phyloP scores from a whole-genome alignment of 345 rosid species.

The Toxicodendron radicans region DNA sequence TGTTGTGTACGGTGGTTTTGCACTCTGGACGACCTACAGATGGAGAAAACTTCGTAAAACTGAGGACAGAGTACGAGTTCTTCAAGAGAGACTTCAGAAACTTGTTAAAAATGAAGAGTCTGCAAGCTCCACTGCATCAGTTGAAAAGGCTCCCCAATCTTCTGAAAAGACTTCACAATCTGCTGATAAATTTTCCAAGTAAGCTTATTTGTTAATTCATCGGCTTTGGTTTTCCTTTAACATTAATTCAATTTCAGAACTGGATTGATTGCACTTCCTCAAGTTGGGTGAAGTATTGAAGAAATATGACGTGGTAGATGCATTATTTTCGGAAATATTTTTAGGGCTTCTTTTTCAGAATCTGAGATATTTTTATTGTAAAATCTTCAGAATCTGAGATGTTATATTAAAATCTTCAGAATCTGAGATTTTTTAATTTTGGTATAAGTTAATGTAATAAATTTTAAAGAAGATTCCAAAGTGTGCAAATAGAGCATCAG shows the following conservation, averaged over 20 bases:
- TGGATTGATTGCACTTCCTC: background rate
- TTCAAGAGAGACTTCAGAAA: constrained; percentile 64
- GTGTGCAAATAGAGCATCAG: background rate
- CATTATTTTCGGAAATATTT: too few species aligned
- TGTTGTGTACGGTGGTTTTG: constrained; percentile 80
- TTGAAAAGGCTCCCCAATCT: constrained; percentile 33
- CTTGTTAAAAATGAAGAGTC: constrained; percentile 56
- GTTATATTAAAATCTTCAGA: background rate
- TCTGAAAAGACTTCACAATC: constrained; percentile 14
- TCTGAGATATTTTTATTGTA: background rate
- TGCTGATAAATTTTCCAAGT: constrained; percentile 11
- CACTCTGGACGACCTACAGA: constrained; percentile 68
- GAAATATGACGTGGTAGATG: background rate
- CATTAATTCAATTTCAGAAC: background rate
- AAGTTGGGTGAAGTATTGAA: background rate
- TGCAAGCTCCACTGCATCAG: constrained; percentile 36
- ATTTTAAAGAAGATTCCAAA: background rate
- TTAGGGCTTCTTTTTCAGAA: background rate
- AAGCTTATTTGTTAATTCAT: background rate
- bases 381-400: background rate
- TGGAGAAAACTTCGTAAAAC: constrained; percentile 88
- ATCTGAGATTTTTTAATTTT: too few species aligned
- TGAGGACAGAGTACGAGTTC: constrained; percentile 81
- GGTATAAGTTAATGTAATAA: background rate
- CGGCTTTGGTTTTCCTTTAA: background rate